These are phyloP conservation scores for Eucalyptus sp. DNA, from an alignment of 345 rosid species.

Conservation along the genomic window DNA sequence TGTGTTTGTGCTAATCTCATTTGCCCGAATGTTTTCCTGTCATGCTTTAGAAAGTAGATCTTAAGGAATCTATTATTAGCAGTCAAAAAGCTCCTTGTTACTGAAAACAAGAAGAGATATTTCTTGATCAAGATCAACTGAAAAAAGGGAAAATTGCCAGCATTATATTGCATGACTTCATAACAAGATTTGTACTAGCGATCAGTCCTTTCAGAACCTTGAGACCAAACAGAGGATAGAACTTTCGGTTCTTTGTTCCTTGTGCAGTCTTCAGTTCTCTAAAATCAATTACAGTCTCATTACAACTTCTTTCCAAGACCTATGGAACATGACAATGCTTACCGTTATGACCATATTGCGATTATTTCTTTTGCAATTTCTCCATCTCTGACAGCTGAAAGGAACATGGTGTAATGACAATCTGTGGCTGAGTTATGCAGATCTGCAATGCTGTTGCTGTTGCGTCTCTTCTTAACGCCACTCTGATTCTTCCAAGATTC, in stretches of 20 bases:
- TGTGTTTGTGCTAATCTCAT: not conserved
- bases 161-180: not conserved
- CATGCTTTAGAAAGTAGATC: not conserved
- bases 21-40: not conserved
- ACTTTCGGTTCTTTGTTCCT: not conserved
- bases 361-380: not conserved
- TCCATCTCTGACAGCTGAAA: not conserved
- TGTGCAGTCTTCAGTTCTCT: not conserved
- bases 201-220: not conserved
- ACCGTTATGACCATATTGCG: not conserved
- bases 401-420: not conserved
- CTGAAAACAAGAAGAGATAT: not conserved
- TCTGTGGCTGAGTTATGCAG: constrained; percentile 18
- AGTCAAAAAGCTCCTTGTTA: not conserved
- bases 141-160: not conserved
- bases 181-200: not conserved
- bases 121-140: not conserved
- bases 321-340: not conserved
- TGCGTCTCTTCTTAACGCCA: constrained; percentile 73
- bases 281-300: not conserved
- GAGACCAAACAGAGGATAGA: not conserved
- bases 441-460: constrained; percentile 75
- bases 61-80: not conserved
- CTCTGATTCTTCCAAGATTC: constrained; percentile 70
- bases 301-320: not conserved